Conservation (phyloP, 2,329 filamentous ascomycete genomes). For the Beauveria bassiana region DNA sequence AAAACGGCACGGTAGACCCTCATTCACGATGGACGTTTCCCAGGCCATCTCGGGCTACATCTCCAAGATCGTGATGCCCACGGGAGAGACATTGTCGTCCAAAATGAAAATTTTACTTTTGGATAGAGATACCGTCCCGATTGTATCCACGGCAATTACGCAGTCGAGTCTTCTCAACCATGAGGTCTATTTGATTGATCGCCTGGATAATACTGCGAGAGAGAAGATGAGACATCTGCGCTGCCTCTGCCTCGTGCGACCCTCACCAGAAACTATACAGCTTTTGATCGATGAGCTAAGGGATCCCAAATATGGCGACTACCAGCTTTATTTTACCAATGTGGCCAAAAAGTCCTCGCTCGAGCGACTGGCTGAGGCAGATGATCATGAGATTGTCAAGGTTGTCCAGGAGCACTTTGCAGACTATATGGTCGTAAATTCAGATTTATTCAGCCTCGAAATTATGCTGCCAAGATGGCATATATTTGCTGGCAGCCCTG, state of each 20-base stretch:
- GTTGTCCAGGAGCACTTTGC: slow-evolving; percentile 92
- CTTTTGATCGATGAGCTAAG: slow-evolving; percentile 89
- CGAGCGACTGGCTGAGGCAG: slow-evolving; percentile 88
- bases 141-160: slow-evolving; percentile 90
- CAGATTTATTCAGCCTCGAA: slow-evolving; percentile 79
- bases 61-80: slow-evolving; percentile 78
- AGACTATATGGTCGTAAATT: slow-evolving; percentile 91
- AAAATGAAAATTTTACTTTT: slow-evolving; percentile 99
- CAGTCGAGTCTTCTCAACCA: slow-evolving; percentile 92
- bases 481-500: slow-evolving; percentile 74
- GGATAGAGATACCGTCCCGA: slow-evolving; percentile 87
- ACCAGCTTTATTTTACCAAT: slow-evolving; percentile 96
- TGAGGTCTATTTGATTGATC: slow-evolving; percentile 96
- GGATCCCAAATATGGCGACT: slow-evolving; percentile 96
- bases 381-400: slow-evolving; percentile 95
- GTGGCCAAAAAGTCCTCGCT: slow-evolving; percentile 93
- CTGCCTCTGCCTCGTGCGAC: slow-evolving; percentile 87
- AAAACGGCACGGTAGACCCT: neutral
- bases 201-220: slow-evolving; percentile 77
- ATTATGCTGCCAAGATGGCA: slow-evolving; percentile 64
- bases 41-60: slow-evolving; percentile 92
- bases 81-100: slow-evolving; percentile 64
- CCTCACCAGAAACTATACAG: slow-evolving; percentile 87
- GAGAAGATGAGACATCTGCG: slow-evolving; percentile 98
- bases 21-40: slow-evolving; percentile 72